Base-by-base conservation (phyloP, 352 stramenopile genomes). In the Pythium folliculosum region DNA sequence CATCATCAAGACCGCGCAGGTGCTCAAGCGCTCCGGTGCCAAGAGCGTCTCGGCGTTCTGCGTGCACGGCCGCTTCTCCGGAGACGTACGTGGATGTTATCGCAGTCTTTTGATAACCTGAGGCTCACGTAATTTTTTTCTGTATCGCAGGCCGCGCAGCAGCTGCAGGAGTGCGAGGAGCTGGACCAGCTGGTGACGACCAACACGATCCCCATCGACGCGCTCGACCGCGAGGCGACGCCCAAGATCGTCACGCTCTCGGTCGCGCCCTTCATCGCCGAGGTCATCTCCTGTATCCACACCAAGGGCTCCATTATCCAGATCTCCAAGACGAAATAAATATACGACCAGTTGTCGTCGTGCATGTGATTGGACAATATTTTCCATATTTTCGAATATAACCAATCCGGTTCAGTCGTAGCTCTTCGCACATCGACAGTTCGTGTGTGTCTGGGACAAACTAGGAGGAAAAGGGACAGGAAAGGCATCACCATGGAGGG, bases 261-360 rank as follows among this genome's bases (percentile, higher is more conserved):
- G 14, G 88, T 95, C 44, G 88, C 88, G 50, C 86, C 88, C 3
- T 94, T 95, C 75, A 91, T 95, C 67, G 88, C 88, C 54, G 86
- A 95, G 74, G 84, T 93, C 62, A 95, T 95, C 72, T 93, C 86
- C 64, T 94, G 84, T 71, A 95, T 94, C 67, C 88, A 95, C 80
- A 89, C 70, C 48, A 95, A 95, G 69, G 74, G 82, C 73, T 95
- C 88, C 54, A 92, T 95, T 64, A 89, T 90, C 66, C 84, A 92
- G 65, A 76, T 90, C 44, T 82, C 79, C 61, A 90, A 90, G 72
- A 92, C 82, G 58, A 92, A 92, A 69, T 92, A 82, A 69, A 71
- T 68, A 68, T 68, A 68, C 37, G 44, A 1, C 32, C 60, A 0
- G 17, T 19, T 23, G 1, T 22, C 27, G 51, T 47, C 5, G 7